Conservation (phyloP, 371 early-diverging fungal species). For the Batrachochytrium dendrobatidis region DNA sequence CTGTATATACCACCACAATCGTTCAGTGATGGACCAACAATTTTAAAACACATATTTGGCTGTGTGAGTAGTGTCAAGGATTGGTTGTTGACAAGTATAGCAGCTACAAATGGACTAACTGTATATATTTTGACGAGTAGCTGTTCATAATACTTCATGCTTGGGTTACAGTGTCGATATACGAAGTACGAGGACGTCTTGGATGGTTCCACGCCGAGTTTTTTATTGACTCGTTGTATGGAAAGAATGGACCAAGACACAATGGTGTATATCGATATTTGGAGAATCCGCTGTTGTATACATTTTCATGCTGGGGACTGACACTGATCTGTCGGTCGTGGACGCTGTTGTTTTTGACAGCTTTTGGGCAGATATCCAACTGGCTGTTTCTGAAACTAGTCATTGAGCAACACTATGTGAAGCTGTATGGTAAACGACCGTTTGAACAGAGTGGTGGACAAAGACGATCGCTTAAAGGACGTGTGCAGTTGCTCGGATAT, state of each 20-base stretch:
- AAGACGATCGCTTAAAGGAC: constrained; percentile 50
- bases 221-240: constrained; percentile 56
- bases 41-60: constrained; percentile 70
- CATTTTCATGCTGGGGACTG: constrained; percentile 61
- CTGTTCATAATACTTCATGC: constrained; percentile 73
- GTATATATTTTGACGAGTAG: constrained; percentile 14
- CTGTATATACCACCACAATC: constrained; percentile 64
- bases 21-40: constrained; percentile 59
- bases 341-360: constrained; percentile 66
- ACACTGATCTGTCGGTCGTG: constrained; percentile 72
- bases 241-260: constrained; percentile 51
- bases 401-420: constrained; percentile 78
- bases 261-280: constrained; percentile 74
- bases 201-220: constrained; percentile 92
- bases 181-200: constrained; percentile 82
- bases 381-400: constrained; percentile 74
- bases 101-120: no score
- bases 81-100: no score
- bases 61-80: constrained; percentile 23
- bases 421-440: constrained; percentile 69
- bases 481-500: constrained; percentile 51
- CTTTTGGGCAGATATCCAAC: constrained; percentile 71
- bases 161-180: constrained; percentile 78
- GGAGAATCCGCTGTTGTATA: constrained; percentile 19
- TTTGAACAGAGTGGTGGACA: constrained; percentile 63